Evolutionary conservation across 305 asterid genomes (phyloP).

Genomic region (Solanum aculeatissimum): DNA sequence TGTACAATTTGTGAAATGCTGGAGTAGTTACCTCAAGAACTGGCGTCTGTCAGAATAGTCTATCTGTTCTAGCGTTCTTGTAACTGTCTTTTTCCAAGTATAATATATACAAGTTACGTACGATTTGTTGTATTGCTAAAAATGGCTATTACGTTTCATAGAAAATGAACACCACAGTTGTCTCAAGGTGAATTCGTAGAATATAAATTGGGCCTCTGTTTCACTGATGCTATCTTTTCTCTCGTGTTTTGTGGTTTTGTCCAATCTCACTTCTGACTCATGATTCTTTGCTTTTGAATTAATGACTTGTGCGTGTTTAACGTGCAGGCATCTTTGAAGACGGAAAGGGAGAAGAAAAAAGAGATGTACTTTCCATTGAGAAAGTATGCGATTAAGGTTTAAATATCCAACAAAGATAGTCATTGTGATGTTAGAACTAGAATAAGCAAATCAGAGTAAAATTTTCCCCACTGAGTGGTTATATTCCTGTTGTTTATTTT

Average conservation of each 20-base stretch:
- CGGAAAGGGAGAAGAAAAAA: slow-evolving; percentile 25
- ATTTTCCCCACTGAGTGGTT: not conserved
- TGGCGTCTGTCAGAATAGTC: no score
- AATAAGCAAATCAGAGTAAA: not conserved
- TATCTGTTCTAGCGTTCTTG: not conserved
- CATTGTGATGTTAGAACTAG: not conserved
- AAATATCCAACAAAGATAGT: not conserved
- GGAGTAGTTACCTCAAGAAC: not conserved
- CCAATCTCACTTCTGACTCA: not conserved
- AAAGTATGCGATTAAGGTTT: slow-evolving; percentile 28
- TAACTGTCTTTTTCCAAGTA: no score
- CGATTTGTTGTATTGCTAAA: not conserved
- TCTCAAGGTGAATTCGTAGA: not conserved
- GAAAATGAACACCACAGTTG: not conserved
- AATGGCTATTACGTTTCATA: not conserved
- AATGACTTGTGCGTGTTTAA: not conserved
- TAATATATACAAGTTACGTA: no score
- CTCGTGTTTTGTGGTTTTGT: not conserved
- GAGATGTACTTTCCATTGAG: slow-evolving; percentile 25
- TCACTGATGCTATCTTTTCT: not conserved
- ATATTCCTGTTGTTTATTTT: not conserved
- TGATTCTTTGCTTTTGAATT: not conserved
- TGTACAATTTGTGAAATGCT: not conserved
- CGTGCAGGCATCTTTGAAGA: slow-evolving; percentile 20
- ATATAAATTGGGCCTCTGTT: not conserved